A percentile compares a stretch with the other conserved stretches of the same genome.
Conservation (phyloP, 805 yeast genomes). For the Lipomyces lipofer region DNA sequence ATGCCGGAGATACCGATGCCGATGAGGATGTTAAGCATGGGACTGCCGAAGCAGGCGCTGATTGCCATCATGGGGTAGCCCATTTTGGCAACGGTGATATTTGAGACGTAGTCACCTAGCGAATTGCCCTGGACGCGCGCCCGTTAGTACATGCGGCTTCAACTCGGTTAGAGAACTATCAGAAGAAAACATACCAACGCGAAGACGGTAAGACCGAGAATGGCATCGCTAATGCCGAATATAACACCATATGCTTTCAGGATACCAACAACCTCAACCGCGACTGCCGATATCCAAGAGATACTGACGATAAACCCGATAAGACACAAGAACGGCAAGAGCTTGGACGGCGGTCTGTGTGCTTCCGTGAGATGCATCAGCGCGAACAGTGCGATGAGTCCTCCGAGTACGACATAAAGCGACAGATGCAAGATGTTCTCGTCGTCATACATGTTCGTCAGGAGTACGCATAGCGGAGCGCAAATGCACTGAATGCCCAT, state of each 20-base stretch:
- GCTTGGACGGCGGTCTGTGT: conserved; percentile 9
- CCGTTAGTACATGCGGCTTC: too few species aligned
- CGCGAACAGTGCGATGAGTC: conserved; percentile 1
- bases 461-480: conserved; percentile 38
- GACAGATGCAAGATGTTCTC: not conserved
- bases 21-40: conserved; percentile 70
- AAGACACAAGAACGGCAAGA: conserved; percentile 31
- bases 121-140: conserved; percentile 85
- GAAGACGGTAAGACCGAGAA: conserved; percentile 82
- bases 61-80: conserved; percentile 88
- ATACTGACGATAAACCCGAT: conserved; percentile 68
- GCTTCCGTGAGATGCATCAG: conserved; percentile 19
- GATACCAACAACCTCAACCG: conserved; percentile 66
- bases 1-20: conserved; percentile 81
- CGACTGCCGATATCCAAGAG: conserved; percentile 66
- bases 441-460: conserved; percentile 21
- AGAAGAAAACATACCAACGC: conserved; percentile 49
- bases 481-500: conserved; percentile 40
- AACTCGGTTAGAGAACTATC: not conserved
- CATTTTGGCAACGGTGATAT: conserved; percentile 72
- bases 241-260: conserved; percentile 62
- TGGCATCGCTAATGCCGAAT: conserved; percentile 67
- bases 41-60: conserved; percentile 96
- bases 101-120: conserved; percentile 83
- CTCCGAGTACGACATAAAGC: conserved; percentile 9